Evolutionary conservation across 306 rosid species (phyloP), one percentile per base, ranked within the genome.

Genomic region (Chamaecrista fasciculata): DNA sequence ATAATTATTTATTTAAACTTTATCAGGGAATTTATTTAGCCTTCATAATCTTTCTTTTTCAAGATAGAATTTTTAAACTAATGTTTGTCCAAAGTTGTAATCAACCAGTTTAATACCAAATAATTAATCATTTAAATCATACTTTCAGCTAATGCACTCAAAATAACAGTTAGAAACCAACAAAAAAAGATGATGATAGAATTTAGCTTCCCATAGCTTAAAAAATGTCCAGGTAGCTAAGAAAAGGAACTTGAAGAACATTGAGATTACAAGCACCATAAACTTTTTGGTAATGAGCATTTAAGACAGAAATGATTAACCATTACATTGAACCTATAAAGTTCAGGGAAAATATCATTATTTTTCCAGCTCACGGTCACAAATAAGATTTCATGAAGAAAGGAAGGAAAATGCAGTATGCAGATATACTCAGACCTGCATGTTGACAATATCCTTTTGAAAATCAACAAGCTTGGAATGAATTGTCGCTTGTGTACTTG

Each of bases 381-480:
- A 29, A 71, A 1, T 8, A 26, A 28, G 64, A 11, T 28, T 19
- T 64, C 24, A 15, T 23, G 31, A 48, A 72, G 50, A 14, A 76
- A 70, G 60, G 43, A 0, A 21, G 0, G 63, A 29, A 55, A 47
- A 75, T 62, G 55, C 26, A 71, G 8, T 47, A 75, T 62, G 55
- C 26, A 71, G 8, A 65, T 62, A 37, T 44, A 29, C 73, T 12
- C 76, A 70, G 47, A 94, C 98, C 96, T 94, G 96, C 67, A 85
- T 79, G 69, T 81, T 73, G 48, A 79, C 86, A 69, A 90, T 87
- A 47, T 85, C 91, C 51, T 76, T 80, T 73, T 88, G 95, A 64
- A 88, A 90, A 74, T 77, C 81, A 47, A 78, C 76, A 50, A 90
- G 96, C 83, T 85, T 90, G 40, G 86, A 82, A 81, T 90, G 85